A percentile compares a stretch with the other conserved stretches of the same genome.
Conservation (phyloP, 1,284 basidiomycete species). For the Mycena citricolor region DNA sequence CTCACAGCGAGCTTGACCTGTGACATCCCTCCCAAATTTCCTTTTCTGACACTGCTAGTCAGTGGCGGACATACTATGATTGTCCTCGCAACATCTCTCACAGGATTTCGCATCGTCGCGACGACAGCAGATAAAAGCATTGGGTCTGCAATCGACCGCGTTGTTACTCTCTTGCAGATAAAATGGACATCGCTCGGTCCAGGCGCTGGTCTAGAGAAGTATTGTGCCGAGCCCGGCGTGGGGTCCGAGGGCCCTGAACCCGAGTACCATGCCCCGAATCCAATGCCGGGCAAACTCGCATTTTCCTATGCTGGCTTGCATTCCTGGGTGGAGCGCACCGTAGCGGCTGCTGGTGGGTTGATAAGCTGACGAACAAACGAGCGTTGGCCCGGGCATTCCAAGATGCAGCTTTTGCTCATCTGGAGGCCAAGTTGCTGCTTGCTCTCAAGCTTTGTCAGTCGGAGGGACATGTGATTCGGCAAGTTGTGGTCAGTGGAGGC, state of each 20-base stretch:
- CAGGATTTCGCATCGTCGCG: conserved; percentile 70
- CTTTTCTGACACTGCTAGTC: conserved; percentile 85
- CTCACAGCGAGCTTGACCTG: conserved; percentile 78
- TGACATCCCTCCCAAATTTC: conserved; percentile 58
- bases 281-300: conserved; percentile 53
- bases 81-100: conserved; percentile 64
- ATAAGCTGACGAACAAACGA: conserved; percentile 38
- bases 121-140: conserved; percentile 78
- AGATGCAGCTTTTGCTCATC: conserved; percentile 64
- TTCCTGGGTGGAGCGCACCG: conserved; percentile 58
- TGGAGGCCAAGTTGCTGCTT: conserved; percentile 72
- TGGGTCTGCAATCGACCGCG: conserved; percentile 80
- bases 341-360: conserved; percentile 40
- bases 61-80: conserved; percentile 92
- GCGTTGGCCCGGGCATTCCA: conserved; percentile 75
- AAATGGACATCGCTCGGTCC: conserved; percentile 61
- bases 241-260: conserved; percentile 33
- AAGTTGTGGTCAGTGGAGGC: conserved; percentile 84
- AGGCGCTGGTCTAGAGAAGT: conserved; percentile 78
- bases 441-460: conserved; percentile 51
- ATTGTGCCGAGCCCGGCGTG: conserved; percentile 44
- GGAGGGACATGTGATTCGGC: conserved; percentile 42
- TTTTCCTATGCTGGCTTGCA: conserved; percentile 82
- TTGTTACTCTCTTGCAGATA: conserved; percentile 66
- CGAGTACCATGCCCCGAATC: conserved; percentile 45